These are phyloP conservation scores for Quercus suber DNA, from an alignment of 306 rosid genomes.

Conservation along the genomic window DNA sequence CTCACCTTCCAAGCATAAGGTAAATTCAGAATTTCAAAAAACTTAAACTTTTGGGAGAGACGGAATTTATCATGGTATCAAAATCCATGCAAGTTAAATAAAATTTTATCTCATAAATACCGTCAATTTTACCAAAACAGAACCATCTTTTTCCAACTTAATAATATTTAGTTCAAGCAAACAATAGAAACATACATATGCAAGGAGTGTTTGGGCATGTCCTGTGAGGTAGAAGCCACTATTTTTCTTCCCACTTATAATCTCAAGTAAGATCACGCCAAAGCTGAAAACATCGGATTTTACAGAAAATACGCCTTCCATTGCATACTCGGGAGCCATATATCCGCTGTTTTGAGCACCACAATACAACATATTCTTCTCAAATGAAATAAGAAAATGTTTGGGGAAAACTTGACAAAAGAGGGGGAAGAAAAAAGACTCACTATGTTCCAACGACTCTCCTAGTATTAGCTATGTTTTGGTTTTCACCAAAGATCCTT, in stretches of 20 bases:
- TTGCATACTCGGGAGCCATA: conserved; percentile 29
- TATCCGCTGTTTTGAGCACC: conserved; percentile 9
- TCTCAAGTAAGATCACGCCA: conserved; percentile 24
- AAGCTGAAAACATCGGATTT: conserved; percentile 31
- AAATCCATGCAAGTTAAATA: no score
- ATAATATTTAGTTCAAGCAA: no score
- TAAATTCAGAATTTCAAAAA: no score
- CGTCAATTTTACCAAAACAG: no score
- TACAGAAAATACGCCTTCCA: conserved; percentile 24
- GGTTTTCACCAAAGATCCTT: conserved; percentile 26
- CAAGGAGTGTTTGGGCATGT: conserved; percentile 21
- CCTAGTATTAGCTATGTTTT: conserved; percentile 20
- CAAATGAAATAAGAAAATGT: not conserved
- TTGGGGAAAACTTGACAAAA: not conserved
- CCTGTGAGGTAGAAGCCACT: conserved; percentile 7
- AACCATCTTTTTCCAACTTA: no score
- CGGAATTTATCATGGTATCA: no score
- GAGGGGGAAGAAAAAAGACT: not conserved
- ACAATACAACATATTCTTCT: no score
- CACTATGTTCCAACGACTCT: conserved; percentile 34
- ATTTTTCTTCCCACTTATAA: conserved; percentile 23
- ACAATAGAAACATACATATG: conserved; percentile 15
- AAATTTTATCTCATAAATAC: no score
- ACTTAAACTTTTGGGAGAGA: no score
- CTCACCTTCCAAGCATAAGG: no score